phyloP scores from a whole-genome alignment of 2,329 filamentous ascomycete species.

The Ophiosphaerella korrae region DNA sequence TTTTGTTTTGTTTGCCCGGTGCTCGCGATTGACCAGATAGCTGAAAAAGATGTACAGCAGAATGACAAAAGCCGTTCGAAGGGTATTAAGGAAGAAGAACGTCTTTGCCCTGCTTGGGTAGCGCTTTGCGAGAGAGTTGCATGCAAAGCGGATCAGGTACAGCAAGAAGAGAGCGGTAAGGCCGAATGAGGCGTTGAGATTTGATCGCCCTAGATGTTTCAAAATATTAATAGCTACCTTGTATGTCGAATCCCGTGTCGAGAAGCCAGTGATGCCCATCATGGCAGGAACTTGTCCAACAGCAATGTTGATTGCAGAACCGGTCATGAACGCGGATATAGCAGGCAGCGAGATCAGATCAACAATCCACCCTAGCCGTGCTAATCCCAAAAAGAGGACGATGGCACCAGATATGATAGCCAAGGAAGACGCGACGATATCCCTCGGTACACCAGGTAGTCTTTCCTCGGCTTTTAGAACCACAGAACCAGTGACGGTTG shows the following conservation, averaged over 20 bases:
- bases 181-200: slow-evolving; percentile 81
- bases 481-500: slow-evolving; percentile 83
- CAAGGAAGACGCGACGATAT: slow-evolving; percentile 63
- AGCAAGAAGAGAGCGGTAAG: slow-evolving; percentile 78
- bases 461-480: slow-evolving; percentile 64
- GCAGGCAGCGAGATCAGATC: slow-evolving; percentile 91
- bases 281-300: slow-evolving; percentile 81
- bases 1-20: slow-evolving; percentile 49
- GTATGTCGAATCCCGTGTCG: slow-evolving; percentile 79
- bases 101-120: slow-evolving; percentile 71
- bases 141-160: slow-evolving; percentile 69
- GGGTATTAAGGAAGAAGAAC: slow-evolving; percentile 88
- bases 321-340: slow-evolving; percentile 97
- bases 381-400: slow-evolving; percentile 78
- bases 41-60: slow-evolving; percentile 90
- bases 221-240: slow-evolving; percentile 83
- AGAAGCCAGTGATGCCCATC: slow-evolving; percentile 78
- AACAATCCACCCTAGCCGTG: slow-evolving; percentile 86
- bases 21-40: slow-evolving; percentile 74
- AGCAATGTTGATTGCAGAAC: slow-evolving; percentile 88
- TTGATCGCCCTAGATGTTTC: slow-evolving; percentile 67
- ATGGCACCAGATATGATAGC: slow-evolving; percentile 80
- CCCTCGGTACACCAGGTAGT: slow-evolving; percentile 42
- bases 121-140: slow-evolving; percentile 69
- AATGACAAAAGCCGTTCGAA: slow-evolving; percentile 90